Evolutionary conservation across 176 grass and related monocot genomes (phyloP), one percentile per base, ranked within the genome.

Genomic region (Phoenix dactylifera): DNA sequence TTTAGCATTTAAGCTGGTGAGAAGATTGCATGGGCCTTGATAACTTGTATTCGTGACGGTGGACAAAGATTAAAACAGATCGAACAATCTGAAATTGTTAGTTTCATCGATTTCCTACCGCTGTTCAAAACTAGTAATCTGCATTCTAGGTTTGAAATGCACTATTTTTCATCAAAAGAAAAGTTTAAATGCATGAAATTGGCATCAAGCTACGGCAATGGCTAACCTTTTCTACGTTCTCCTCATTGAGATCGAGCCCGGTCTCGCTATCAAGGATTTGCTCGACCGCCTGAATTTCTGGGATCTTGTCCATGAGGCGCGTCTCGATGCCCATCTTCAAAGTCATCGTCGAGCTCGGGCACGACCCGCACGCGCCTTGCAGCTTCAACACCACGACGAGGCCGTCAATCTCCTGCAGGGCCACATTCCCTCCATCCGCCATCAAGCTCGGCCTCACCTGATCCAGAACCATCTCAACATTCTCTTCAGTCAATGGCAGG

Each of bases 331-430:
- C 93, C 93, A 88, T 97, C 81, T 88, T 92, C 74, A 97, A 77
- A 15, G 84, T 92, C 93, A 97, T 97, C 66, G 87, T 91, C 59
- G 93, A 97, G 81, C 93, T 92, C 3, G 93, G 93, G 81, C 93
- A 97, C 10, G 93, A 97, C 30, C 93, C 87, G 25, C 93, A 97
- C 0, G 93, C 87, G 1, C 92, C 93, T 77, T 97, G 93, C 69
- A 97, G 73, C 76, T 88, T 97, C 50, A 97, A 61, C 72, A 91
- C 93, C 50, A 91, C 93, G 52, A 97, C 84, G 9, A 91, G 72
- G 61, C 87, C 87, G 9, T 97, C 93, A 24, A 97, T 97, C 77
- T 97, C 87, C 66, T 97, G 87, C 72, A 97, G 62, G 24, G 78
- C 93, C 15, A 97, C 87, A 54, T 97, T 97, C 60, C 93, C 87